Conservation (phyloP, 2,329 filamentous ascomycete genomes). For the Hymenoscyphus repandus region DNA sequence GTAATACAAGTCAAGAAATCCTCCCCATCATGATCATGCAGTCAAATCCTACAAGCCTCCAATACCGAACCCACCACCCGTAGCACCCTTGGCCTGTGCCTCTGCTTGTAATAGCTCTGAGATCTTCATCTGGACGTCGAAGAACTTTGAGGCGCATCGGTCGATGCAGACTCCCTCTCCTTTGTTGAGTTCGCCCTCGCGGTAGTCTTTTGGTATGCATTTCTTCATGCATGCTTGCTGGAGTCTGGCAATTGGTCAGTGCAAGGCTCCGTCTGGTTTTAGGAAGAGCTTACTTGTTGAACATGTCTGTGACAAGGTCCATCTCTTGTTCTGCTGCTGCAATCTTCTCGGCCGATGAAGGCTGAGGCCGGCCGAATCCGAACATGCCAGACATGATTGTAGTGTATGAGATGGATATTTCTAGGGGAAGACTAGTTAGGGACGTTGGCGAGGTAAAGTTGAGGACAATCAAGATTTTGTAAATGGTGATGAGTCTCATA, state of each 20-base stretch:
- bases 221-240: constrained; percentile 88
- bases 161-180: constrained; percentile 98
- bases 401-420: neutral
- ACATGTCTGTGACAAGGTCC: constrained; percentile 97
- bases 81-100: constrained; percentile 60
- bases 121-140: constrained; percentile 97
- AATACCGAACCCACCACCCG: constrained; percentile 44
- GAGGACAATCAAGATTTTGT: neutral
- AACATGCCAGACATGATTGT: constrained; percentile 63
- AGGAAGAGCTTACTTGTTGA: constrained; percentile 71
- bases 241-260: constrained; percentile 48
- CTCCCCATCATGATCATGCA: neutral
- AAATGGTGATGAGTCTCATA: neutral
- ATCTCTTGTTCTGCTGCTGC: constrained; percentile 94
- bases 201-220: constrained; percentile 88
- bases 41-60: constrained; percentile 36
- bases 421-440: neutral
- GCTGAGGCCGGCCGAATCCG: constrained; percentile 71
- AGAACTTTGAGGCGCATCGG: constrained; percentile 96
- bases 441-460: neutral
- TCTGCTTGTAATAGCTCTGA: constrained; percentile 94
- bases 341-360: constrained; percentile 95
- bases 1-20: constrained; percentile 8
- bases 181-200: constrained; percentile 96
- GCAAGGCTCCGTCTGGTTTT: neutral